Conservation (phyloP, 2,329 filamentous ascomycete genomes). For the Scytalidium lignicola region DNA sequence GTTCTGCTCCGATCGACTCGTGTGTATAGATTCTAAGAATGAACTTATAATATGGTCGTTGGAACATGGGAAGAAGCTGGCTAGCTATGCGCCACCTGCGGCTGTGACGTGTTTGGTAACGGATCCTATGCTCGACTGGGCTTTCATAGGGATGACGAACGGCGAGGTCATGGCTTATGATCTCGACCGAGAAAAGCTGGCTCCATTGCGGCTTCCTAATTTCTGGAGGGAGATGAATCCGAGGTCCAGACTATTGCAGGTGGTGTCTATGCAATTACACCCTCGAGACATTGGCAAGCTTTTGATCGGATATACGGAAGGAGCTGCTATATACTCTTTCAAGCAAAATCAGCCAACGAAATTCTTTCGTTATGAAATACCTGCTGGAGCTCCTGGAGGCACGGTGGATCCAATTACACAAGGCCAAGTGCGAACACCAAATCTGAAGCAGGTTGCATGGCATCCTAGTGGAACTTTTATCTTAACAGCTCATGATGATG, state of each 20-base stretch:
- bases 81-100: conserved; percentile 71
- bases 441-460: conserved; percentile 80
- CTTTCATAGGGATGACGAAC: conserved; percentile 74
- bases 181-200: conserved; percentile 72
- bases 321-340: conserved; percentile 87
- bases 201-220: conserved; percentile 79
- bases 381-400: conserved; percentile 73
- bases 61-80: conserved; percentile 59
- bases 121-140: conserved; percentile 91
- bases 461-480: conserved; percentile 67
- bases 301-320: conserved; percentile 83
- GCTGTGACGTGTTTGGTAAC: conserved; percentile 69
- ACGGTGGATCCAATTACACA: conserved; percentile 57
- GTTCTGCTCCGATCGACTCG: conserved; percentile 79
- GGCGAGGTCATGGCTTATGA: conserved; percentile 92
- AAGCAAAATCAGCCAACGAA: conserved; percentile 78
- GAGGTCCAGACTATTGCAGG: conserved; percentile 54
- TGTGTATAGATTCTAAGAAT: conserved; percentile 81
- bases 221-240: conserved; percentile 75
- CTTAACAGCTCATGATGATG: conserved; percentile 47
- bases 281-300: conserved; percentile 89
- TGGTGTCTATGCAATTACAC: conserved; percentile 80
- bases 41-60: conserved; percentile 83
- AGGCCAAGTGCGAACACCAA: conserved; percentile 62
- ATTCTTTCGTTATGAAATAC: conserved; percentile 79